Conservation (phyloP, 129 eudicot genomes). For the Arctium minus region DNA sequence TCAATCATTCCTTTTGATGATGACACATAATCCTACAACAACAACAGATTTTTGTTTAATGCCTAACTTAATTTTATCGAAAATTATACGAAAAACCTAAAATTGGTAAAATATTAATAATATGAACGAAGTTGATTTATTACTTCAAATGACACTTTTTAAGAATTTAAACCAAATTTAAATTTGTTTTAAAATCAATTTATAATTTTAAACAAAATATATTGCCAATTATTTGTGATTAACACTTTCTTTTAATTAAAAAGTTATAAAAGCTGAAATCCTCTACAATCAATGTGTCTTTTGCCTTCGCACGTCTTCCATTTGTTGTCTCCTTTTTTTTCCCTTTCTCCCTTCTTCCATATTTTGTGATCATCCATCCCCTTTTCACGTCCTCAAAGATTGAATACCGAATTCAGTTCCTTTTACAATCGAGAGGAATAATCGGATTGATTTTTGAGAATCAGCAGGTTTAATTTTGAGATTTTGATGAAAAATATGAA, state of each 20-base stretch:
- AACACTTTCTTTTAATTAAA: not conserved
- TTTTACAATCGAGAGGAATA: not conserved
- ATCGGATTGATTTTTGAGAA: not conserved
- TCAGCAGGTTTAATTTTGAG: not conserved
- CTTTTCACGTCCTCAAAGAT: conserved; percentile 18
- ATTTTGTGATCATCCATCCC: not conserved
- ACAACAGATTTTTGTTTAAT: no score
- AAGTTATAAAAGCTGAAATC: conserved; percentile 34
- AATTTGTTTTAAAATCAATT: no score
- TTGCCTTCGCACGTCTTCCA: conserved; percentile 43
- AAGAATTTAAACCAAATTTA: no score
- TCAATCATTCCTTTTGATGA: no score
- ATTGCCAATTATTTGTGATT: not conserved
- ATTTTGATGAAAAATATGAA: not conserved
- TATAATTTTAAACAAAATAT: not conserved
- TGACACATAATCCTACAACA: no score
- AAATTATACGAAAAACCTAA: no score
- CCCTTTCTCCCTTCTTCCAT: not conserved
- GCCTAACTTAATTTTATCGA: no score
- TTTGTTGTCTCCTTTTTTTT: conserved; percentile 11
- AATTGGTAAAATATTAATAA: no score
- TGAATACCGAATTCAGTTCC: not conserved
- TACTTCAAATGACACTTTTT: no score
- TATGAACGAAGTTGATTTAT: no score
- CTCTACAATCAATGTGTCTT: conserved; percentile 43